Conservation (phyloP, 2,329 filamentous ascomycete genomes). For the Penicillium sp. region DNA sequence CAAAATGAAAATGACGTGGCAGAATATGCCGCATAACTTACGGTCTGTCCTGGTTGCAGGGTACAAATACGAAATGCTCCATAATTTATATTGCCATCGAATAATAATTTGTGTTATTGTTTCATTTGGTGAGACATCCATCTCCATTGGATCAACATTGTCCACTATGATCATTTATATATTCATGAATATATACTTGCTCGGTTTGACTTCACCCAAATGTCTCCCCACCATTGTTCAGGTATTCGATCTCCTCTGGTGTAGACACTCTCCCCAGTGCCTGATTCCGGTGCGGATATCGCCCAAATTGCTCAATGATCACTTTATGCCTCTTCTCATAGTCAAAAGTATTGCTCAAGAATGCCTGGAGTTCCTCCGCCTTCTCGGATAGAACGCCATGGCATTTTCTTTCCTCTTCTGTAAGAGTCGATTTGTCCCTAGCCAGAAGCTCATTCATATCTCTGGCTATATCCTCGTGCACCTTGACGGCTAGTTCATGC, state of each 20-base stretch:
- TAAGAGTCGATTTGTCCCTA: conserved; percentile 7
- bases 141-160: background rate
- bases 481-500: conserved; percentile 17
- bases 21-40: no score
- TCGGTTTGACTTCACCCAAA: conserved; percentile 5
- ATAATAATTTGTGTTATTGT: no score
- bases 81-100: no score
- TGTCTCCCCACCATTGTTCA: conserved; percentile 24
- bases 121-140: no score
- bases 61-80: no score
- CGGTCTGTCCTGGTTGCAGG: no score
- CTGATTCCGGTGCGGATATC: conserved; percentile 27
- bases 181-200: background rate
- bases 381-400: conserved; percentile 9
- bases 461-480: conserved; percentile 15
- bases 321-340: conserved; percentile 24
- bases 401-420: conserved; percentile 18
- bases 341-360: conserved; percentile 12
- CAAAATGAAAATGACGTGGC: no score
- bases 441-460: conserved; percentile 17
- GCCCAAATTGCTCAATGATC: conserved; percentile 26
- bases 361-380: conserved; percentile 8
- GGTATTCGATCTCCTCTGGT: conserved; percentile 21
- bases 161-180: background rate
- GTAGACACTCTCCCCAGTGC: conserved; percentile 22